Base-by-base conservation (phyloP, 306 rosid species). In the Senna siamea region DNA sequence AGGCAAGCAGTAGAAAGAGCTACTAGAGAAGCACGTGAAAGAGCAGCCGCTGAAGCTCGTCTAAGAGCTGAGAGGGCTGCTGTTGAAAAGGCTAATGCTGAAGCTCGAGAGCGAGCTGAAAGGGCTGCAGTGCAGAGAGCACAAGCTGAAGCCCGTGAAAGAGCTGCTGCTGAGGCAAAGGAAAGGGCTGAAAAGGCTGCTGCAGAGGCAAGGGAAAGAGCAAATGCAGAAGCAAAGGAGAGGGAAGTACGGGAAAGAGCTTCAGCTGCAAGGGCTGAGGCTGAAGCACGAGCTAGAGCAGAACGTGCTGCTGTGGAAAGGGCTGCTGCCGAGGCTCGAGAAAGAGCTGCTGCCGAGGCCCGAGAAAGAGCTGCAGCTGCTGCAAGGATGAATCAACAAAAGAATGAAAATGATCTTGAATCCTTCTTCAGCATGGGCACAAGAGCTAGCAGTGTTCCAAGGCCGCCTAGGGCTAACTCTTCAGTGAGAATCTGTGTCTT, bases 1-100 rank as follows among this genome's bases (percentile, higher is more conserved):
- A 94, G 93, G 80, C 97, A 88, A 69, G 99, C 97, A 80, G 98
- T 94, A 66, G 99, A 88, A 85, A 94, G 99, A 83, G 99, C 99
- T 63, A 92, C 99, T 14, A 87, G 99, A 81, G 99, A 94, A 83
- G 99, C 97, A 22, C 99, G 99, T 38, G 99, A 88, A 73, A 88
- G 99, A 85, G 99, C 99, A 70, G 95, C 88, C 68, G 61, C 72
- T 81, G 99, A 82, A 40, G 99, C 99, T 70, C 95, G 88, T 13
- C 46, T 73, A 72, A 92, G 81, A 81, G 97, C 99, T 77, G 96
- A 94, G 76, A 89, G 83, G 86, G 91, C 84, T 30, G 97, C 99
- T 40, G 97, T 94, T 62, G 97, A 28, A 20, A 94, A 82, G 88
- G 97, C 73, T 72, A 88, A 86, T 83, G 86, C 97, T 59, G 99